These are phyloP conservation scores for Cytospora mali DNA, from an alignment of 2,329 filamentous ascomycete species.

Conservation along the genomic window DNA sequence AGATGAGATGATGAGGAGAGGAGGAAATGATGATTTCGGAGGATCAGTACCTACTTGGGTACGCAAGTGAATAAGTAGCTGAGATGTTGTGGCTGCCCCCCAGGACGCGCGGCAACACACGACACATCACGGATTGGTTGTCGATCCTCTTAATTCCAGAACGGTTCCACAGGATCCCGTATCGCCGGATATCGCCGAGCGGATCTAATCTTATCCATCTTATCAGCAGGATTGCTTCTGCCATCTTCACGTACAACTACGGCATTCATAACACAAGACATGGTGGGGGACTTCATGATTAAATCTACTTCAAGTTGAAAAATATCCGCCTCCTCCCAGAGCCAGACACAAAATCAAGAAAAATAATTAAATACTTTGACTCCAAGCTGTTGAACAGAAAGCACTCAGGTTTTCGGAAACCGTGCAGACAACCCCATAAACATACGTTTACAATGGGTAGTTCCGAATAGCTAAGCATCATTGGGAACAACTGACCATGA, in stretches of 20 bases:
- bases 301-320: no score
- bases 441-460: background rate
- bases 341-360: no score
- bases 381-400: no score
- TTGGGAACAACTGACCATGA: conserved; percentile 29
- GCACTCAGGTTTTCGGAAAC: no score
- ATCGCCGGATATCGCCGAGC: conserved; percentile 13
- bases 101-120: conserved; percentile 16
- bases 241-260: no score
- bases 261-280: no score
- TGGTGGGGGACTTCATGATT: no score
- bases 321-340: no score
- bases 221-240: no score
- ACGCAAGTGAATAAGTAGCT: conserved; percentile 3
- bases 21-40: background rate
- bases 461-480: no score
- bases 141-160: background rate
- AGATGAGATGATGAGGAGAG: background rate
- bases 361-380: no score
- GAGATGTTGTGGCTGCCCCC: background rate
- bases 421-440: background rate
- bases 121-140: no score
- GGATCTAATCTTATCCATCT: conserved; percentile 19
- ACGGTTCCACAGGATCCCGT: conserved; percentile 6
- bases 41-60: background rate